A percentile compares a stretch with the other conserved stretches of the same genome.
phyloP scores from a whole-genome alignment of 2,329 filamentous ascomycete species.

The Myriosclerotinia curreyana region DNA sequence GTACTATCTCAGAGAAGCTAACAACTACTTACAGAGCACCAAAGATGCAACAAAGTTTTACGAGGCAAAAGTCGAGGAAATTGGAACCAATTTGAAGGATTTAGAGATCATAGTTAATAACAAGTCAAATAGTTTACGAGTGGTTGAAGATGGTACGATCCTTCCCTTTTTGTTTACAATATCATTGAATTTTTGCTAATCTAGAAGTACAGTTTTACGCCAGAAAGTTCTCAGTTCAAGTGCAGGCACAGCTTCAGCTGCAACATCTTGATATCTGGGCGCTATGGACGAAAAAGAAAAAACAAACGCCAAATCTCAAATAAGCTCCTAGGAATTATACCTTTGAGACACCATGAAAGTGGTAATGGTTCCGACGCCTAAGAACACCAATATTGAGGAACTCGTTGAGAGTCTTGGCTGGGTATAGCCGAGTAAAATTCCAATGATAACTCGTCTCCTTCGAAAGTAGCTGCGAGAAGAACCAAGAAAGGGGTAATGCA shows the following conservation, averaged over 20 bases:
- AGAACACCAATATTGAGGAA: neutral
- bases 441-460: slow-evolving; percentile 5
- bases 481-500: neutral
- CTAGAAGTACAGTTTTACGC: slow-evolving; percentile 45
- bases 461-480: neutral
- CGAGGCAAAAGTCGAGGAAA: slow-evolving; percentile 62
- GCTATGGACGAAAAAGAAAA: neutral
- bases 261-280: slow-evolving; percentile 36
- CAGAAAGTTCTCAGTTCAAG: slow-evolving; percentile 51
- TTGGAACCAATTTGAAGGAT: slow-evolving; percentile 62
- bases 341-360: neutral
- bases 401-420: neutral
- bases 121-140: slow-evolving; percentile 80
- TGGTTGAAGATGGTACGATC: slow-evolving; percentile 85
- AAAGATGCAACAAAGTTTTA: slow-evolving; percentile 65
- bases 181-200: slow-evolving; percentile 23
- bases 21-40: slow-evolving; percentile 43
- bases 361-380: neutral
- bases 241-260: slow-evolving; percentile 38
- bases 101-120: slow-evolving; percentile 65
- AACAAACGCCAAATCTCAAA: slow-evolving; percentile 22
- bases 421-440: neutral
- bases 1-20: neutral
- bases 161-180: slow-evolving; percentile 12
- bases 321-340: neutral